These are phyloP conservation scores for Serendipita sp. DNA, from an alignment of 768 basidiomycete species.

Conservation along the genomic window DNA sequence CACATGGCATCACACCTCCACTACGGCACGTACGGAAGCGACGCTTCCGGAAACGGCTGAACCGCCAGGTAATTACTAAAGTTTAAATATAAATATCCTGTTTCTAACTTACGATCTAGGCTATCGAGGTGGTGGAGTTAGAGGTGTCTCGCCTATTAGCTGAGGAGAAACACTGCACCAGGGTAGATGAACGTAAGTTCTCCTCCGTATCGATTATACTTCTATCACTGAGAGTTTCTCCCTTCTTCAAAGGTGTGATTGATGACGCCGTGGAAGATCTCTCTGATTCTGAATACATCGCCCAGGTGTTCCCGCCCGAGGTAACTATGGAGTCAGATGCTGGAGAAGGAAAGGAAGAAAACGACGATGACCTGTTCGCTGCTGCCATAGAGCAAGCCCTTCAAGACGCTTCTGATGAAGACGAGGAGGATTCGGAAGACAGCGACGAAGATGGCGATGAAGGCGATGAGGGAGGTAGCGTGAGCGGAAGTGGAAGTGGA, in stretches of 20 bases:
- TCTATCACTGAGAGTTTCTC: not conserved
- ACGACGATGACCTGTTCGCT: constrained; percentile 30
- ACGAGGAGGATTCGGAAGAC: constrained; percentile 30
- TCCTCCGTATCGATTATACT: not conserved
- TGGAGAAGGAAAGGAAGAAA: constrained; percentile 27
- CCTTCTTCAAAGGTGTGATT: constrained; percentile 39
- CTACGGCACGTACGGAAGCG: constrained; percentile 80
- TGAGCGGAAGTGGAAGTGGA: constrained; percentile 39
- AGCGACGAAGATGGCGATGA: constrained; percentile 82
- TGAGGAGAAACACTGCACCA: constrained; percentile 56
- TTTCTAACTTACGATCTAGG: constrained; percentile 27
- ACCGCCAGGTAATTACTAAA: constrained; percentile 42
- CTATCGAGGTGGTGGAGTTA: constrained; percentile 87
- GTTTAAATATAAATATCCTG: too few species aligned
- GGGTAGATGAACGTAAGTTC: constrained; percentile 58
- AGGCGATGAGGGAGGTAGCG: constrained; percentile 36
- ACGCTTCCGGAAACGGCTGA: constrained; percentile 80
- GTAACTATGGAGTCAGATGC: constrained; percentile 33
- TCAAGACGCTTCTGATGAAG: constrained; percentile 27
- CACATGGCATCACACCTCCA: constrained; percentile 90
- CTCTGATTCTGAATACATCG: constrained; percentile 77
- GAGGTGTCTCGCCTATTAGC: constrained; percentile 79
- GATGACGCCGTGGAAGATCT: constrained; percentile 85
- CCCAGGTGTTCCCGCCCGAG: constrained; percentile 42
- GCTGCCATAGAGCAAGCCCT: not conserved